Conservation (phyloP, 352 stramenopile species). For the Discostella stelligera region DNA sequence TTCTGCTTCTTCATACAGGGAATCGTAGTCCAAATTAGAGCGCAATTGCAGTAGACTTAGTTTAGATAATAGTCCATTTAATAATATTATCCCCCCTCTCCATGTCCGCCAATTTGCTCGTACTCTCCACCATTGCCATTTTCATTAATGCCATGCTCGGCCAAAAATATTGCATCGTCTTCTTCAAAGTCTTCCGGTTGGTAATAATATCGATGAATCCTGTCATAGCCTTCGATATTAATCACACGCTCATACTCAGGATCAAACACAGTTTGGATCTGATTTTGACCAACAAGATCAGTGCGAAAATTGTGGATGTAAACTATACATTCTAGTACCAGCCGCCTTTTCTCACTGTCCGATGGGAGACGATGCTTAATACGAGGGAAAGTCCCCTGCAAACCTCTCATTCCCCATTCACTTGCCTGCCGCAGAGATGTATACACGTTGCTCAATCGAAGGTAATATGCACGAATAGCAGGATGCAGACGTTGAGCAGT, state of each 20-base stretch:
- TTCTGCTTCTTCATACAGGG: too few relatives aligned
- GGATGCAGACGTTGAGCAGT: not conserved
- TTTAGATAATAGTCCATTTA: too few relatives aligned
- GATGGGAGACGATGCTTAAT: conserved; percentile 12
- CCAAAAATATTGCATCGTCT: too few relatives aligned
- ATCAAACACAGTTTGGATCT: conserved; percentile 17
- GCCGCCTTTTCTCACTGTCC: not conserved
- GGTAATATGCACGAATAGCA: conserved; percentile 5
- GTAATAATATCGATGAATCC: conserved; percentile 15
- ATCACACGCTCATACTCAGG: conserved; percentile 5
- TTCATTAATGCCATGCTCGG: too few relatives aligned
- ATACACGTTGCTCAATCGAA: conserved; percentile 5
- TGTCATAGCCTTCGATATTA: conserved; percentile 19
- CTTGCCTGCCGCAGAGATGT: conserved; percentile 14
- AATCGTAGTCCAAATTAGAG: too few relatives aligned
- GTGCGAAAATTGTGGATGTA: conserved; percentile 11
- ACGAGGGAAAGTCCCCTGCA: conserved; percentile 13
- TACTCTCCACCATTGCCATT: conserved; percentile 3
- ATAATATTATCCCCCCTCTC: too few relatives aligned
- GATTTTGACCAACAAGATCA: conserved; percentile 5
- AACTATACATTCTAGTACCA: conserved; percentile 1
- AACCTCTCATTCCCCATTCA: conserved; percentile 15
- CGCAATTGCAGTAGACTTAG: too few relatives aligned
- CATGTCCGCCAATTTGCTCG: too few relatives aligned
- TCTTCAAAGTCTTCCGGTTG: conserved; percentile 3